A percentile compares a stretch with the other conserved stretches of the same genome.
phyloP scores from a whole-genome alignment of 306 rosid genomes.

The Vigna nakashimae region DNA sequence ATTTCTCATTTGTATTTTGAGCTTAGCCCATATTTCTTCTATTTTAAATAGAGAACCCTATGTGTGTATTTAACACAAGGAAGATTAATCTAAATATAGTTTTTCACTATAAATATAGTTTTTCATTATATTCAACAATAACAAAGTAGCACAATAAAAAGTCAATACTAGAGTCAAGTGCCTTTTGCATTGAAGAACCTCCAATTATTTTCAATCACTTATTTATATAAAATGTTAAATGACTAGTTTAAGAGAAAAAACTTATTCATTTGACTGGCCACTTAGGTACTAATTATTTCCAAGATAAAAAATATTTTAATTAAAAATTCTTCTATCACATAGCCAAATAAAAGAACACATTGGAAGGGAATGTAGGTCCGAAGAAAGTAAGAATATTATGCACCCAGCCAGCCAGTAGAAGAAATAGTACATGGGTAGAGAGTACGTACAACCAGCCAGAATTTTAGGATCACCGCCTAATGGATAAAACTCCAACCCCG shows the following conservation, averaged over 20 bases:
- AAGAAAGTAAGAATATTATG: constrained; percentile 20
- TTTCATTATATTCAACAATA: no score
- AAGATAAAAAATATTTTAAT: background rate
- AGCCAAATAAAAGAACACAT: background rate
- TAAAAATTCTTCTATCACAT: background rate
- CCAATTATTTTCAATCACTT: background rate
- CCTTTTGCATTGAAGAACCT: background rate
- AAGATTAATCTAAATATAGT: no score
- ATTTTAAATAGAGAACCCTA: no score
- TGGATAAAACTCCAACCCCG: constrained; percentile 98
- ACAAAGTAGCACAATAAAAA: no score
- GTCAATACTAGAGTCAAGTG: no score
- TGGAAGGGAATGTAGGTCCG: background rate
- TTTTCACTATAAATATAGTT: no score
- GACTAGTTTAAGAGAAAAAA: background rate
- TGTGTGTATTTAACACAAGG: no score
- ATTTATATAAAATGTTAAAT: background rate
- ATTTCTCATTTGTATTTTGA: no score
- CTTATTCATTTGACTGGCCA: background rate
- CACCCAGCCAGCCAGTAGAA: constrained; percentile 32
- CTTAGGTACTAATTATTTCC: background rate
- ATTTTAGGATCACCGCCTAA: constrained; percentile 97
- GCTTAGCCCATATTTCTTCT: no score
- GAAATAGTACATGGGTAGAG: constrained; percentile 42
- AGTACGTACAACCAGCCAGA: constrained; percentile 98